phyloP scores from a whole-genome alignment of 768 basidiomycete genomes.

The Leccinellum rugosiceps region DNA sequence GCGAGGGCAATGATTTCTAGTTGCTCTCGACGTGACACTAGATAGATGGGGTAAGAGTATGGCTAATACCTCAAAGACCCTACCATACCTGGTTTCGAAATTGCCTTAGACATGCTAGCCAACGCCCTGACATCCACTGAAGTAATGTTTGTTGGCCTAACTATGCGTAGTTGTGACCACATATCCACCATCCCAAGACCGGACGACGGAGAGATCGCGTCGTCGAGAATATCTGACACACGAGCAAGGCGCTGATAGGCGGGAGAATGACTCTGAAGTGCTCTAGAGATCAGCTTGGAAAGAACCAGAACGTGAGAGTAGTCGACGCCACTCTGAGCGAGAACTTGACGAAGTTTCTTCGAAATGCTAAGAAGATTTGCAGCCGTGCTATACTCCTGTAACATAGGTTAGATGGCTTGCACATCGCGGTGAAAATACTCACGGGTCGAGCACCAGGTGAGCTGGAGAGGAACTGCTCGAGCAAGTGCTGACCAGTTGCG shows the following conservation, averaged over 20 bases:
- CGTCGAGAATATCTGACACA: slow-evolving; percentile 40
- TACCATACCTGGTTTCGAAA: slow-evolving; percentile 11
- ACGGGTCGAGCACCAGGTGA: slow-evolving; percentile 18
- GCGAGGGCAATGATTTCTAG: slow-evolving; percentile 24
- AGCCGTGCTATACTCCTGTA: slow-evolving; percentile 35
- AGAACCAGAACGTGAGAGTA: slow-evolving; percentile 66
- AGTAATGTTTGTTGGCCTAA: slow-evolving; percentile 12
- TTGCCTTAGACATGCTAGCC: slow-evolving; percentile 2
- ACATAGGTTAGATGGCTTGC: neutral
- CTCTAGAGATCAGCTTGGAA: slow-evolving; percentile 48
- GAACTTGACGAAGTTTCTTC: slow-evolving; percentile 43
- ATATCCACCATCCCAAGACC: slow-evolving; percentile 72
- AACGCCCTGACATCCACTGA: slow-evolving; percentile 20
- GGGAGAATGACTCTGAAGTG: slow-evolving; percentile 35
- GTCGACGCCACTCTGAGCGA: slow-evolving; percentile 45
- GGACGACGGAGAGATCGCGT: slow-evolving; percentile 54
- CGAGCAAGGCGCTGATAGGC: slow-evolving; percentile 33
- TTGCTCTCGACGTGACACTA: slow-evolving; percentile 24
- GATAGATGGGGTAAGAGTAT: neutral
- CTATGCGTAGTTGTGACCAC: slow-evolving; percentile 52
- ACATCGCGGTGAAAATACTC: slow-evolving; percentile 8
- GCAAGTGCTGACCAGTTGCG: slow-evolving; percentile 12
- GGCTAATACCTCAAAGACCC: neutral
- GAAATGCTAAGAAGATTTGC: slow-evolving; percentile 37
- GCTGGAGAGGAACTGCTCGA: slow-evolving; percentile 21